Percentiles rank a stretch among this genome's conserved stretches.
Conservation (phyloP, 2,329 filamentous ascomycete genomes). For the Neophaeococcomyces aloes region DNA sequence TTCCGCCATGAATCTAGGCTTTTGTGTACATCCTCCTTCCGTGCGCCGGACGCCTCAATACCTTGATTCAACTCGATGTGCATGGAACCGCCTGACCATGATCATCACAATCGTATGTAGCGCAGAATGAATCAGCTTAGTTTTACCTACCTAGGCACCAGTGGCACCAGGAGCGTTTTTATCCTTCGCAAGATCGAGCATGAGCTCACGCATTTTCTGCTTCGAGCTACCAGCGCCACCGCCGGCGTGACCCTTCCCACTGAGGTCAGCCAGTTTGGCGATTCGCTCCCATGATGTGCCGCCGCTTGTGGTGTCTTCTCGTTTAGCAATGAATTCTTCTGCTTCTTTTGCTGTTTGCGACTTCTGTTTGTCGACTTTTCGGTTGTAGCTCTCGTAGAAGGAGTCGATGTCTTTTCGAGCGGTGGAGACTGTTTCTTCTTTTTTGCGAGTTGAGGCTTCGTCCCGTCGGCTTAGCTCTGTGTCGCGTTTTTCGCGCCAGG, state of each 20-base stretch:
- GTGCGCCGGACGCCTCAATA: no score
- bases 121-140: background rate
- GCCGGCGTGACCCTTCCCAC: slow-evolving; percentile 74
- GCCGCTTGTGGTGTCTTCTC: slow-evolving; percentile 86
- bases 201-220: slow-evolving; percentile 85
- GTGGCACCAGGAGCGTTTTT: slow-evolving; percentile 63
- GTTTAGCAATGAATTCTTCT: slow-evolving; percentile 76
- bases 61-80: no score
- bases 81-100: no score
- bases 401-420: slow-evolving; percentile 93
- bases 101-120: background rate
- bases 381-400: slow-evolving; percentile 99
- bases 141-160: slow-evolving; percentile 29
- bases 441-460: slow-evolving; percentile 71
- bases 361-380: slow-evolving; percentile 90
- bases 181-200: slow-evolving; percentile 82
- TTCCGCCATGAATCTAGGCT: no score
- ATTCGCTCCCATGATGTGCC: slow-evolving; percentile 99
- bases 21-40: no score
- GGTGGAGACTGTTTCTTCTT: slow-evolving; percentile 74
- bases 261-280: slow-evolving; percentile 92
- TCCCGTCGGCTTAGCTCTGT: slow-evolving; percentile 72
- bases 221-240: slow-evolving; percentile 86
- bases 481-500: slow-evolving; percentile 88
- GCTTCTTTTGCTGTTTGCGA: slow-evolving; percentile 82